Percentiles rank a stretch among this genome's conserved stretches.
Conservation (phyloP, 768 basidiomycete genomes). For the Panaeolus cyanescens region DNA sequence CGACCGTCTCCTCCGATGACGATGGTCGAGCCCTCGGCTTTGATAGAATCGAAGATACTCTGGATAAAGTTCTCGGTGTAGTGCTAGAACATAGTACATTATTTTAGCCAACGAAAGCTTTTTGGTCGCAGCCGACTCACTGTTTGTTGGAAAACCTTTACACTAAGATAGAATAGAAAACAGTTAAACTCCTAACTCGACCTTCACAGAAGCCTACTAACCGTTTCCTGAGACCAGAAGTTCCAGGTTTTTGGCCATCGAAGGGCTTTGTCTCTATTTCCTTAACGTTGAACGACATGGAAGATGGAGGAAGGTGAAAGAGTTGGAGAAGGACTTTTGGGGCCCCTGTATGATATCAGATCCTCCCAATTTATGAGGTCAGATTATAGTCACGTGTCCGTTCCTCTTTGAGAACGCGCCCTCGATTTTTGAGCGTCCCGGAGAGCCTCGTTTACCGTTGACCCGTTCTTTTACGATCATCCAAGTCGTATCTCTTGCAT, state of each 20-base stretch:
- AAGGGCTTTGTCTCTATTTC: constrained; percentile 83
- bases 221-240: constrained; percentile 97
- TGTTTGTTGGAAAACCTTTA: constrained; percentile 98
- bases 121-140: constrained; percentile 39
- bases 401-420: constrained; percentile 19
- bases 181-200: constrained; percentile 3
- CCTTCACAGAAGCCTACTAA: constrained; percentile 29
- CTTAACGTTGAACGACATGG: constrained; percentile 55
- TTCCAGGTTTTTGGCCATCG: constrained; percentile 96
- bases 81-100: constrained; percentile 63
- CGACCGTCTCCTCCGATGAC: constrained; percentile 98
- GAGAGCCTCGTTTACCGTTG: background rate
- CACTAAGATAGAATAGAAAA: constrained; percentile 49
- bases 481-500: background rate
- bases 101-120: background rate
- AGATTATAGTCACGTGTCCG: constrained; percentile 30
- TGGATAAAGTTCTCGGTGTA: constrained; percentile 99
- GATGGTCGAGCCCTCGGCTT: constrained; percentile 75
- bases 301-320: constrained; percentile 10
- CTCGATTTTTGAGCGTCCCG: constrained; percentile 9
- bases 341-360: constrained; percentile 18
- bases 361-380: constrained; percentile 31
- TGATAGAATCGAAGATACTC: constrained; percentile 89
- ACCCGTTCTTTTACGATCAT: background rate
- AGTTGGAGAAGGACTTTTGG: constrained; percentile 7